Conservation (phyloP, 2,329 filamentous ascomycete species). For the Fusarium pseudonygamai region DNA sequence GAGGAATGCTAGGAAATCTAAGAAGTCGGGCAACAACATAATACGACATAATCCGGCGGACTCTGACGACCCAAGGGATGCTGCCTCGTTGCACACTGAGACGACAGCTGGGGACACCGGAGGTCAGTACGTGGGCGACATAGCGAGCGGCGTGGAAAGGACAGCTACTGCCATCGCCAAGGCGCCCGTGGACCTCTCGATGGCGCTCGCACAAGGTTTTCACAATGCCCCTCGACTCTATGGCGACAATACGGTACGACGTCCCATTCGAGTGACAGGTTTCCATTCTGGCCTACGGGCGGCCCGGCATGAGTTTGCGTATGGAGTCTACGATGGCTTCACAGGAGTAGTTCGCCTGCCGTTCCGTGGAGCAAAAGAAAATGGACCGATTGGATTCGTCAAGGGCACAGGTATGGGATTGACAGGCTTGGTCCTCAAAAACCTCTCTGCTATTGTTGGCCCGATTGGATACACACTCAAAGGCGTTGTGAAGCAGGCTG, state of each 20-base stretch:
- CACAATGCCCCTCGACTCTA: constrained; percentile 77
- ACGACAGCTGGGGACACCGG: constrained; percentile 28
- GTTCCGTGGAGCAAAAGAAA: constrained; percentile 63
- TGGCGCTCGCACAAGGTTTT: constrained; percentile 73
- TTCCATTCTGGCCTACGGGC: constrained; percentile 70
- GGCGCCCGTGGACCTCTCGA: constrained; percentile 68
- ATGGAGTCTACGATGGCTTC: constrained; percentile 72
- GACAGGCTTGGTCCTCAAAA: constrained; percentile 71
- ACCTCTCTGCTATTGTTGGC: constrained; percentile 68
- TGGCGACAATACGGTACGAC: constrained; percentile 74
- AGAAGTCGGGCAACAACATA: neutral
- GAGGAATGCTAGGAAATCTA: constrained; percentile 1
- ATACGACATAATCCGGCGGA: neutral
- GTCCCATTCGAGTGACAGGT: constrained; percentile 70
- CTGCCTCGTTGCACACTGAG: constrained; percentile 21
- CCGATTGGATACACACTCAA: constrained; percentile 71
- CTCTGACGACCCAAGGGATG: constrained; percentile 4
- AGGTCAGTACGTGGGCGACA: constrained; percentile 58
- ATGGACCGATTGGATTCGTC: constrained; percentile 57
- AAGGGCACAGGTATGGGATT: constrained; percentile 71
- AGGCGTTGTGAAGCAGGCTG: constrained; percentile 68
- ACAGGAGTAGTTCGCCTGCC: constrained; percentile 71
- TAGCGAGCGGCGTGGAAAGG: constrained; percentile 62
- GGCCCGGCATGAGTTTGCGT: constrained; percentile 68
- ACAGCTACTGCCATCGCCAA: constrained; percentile 61